Conservation (phyloP, 78 protist genomes). For the Monocercomonoides exilis region DNA sequence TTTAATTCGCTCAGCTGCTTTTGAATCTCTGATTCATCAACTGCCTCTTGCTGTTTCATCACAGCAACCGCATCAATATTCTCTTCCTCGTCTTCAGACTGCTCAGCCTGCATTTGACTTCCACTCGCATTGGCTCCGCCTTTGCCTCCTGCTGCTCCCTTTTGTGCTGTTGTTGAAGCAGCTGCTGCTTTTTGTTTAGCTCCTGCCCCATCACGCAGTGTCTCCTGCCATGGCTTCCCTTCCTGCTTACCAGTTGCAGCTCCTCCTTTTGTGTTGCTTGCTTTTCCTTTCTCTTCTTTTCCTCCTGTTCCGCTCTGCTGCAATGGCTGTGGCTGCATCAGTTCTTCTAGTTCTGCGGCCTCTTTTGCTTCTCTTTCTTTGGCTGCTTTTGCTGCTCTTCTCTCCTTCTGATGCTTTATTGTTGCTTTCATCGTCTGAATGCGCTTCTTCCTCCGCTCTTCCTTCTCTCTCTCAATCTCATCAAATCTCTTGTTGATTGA, state of each 20-base stretch:
- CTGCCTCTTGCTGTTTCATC: background rate
- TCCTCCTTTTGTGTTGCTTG: background rate
- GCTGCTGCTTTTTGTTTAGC: background rate
- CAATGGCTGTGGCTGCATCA: background rate
- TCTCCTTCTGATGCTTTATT: background rate
- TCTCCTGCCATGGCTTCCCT: conserved; percentile 11
- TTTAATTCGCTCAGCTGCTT: background rate
- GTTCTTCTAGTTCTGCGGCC: background rate
- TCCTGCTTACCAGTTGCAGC: background rate
- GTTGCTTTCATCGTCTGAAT: background rate
- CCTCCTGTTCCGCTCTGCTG: background rate
- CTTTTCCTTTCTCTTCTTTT: background rate
- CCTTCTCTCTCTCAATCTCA: background rate
- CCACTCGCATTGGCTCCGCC: background rate
- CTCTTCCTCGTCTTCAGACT: background rate
- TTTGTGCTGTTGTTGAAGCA: background rate
- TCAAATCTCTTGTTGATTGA: background rate
- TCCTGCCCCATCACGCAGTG: conserved; percentile 3
- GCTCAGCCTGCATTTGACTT: background rate
- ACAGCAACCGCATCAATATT: background rate
- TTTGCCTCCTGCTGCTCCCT: background rate
- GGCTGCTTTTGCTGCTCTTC: background rate
- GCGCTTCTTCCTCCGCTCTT: background rate
- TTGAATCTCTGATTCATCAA: background rate
- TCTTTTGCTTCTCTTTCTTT: background rate